Percentiles rank a stretch among this genome's conserved stretches.
These are phyloP conservation scores for Mycena pura DNA, from an alignment of 768 basidiomycete species.

Conservation along the genomic window DNA sequence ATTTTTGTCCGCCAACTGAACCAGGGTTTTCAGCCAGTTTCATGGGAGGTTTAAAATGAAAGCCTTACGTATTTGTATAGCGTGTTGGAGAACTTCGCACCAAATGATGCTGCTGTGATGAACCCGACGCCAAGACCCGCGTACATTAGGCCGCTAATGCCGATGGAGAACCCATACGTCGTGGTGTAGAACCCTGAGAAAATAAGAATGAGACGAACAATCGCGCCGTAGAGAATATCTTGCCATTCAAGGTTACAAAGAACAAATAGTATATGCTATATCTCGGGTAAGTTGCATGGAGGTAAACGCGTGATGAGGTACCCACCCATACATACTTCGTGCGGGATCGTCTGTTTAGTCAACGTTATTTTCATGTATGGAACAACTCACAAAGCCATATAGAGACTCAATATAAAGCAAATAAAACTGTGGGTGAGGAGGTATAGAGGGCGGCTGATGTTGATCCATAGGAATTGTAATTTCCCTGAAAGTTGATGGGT, in stretches of 20 bases:
- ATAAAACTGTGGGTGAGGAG: constrained; percentile 68
- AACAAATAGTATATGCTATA: constrained; percentile 73
- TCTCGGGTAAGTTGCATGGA: constrained; percentile 25
- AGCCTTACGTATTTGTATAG: constrained; percentile 54
- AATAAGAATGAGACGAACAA: neutral
- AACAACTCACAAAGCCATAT: constrained; percentile 71
- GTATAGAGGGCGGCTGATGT: constrained; percentile 64
- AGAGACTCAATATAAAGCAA: constrained; percentile 75
- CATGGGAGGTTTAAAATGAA: neutral
- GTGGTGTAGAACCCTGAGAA: constrained; percentile 50
- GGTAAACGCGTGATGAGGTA: neutral
- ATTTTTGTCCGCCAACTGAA: constrained; percentile 56
- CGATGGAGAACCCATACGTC: constrained; percentile 59
- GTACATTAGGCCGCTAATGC: constrained; percentile 60
- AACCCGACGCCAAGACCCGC: constrained; percentile 65
- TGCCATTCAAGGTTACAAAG: constrained; percentile 72
- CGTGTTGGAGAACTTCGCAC: constrained; percentile 54
- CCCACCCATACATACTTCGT: constrained; percentile 61
- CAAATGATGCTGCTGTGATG: constrained; percentile 51
- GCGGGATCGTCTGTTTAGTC: neutral
- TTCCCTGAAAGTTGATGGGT: constrained; percentile 18
- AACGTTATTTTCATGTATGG: neutral
- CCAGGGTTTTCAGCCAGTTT: neutral
- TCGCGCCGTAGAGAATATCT: constrained; percentile 6
- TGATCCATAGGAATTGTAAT: constrained; percentile 59